Evolutionary conservation across 192 early-diverging fungal species (phyloP).

Genomic region (Dissophora globulifera): DNA sequence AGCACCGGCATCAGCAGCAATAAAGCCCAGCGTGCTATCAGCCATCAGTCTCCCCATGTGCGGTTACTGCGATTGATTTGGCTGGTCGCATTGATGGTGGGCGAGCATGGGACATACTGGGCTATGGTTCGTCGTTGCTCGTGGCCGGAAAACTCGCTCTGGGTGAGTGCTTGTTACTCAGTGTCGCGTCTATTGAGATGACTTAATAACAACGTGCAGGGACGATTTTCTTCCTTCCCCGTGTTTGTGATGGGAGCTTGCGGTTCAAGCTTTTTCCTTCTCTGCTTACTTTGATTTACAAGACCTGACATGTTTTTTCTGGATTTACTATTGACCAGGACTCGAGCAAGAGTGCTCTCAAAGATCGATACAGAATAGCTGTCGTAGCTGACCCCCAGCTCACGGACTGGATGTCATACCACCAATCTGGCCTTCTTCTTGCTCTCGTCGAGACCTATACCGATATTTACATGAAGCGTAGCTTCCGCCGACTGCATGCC

Average conservation of each 20-base stretch:
- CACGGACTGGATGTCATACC: constrained; percentile 90
- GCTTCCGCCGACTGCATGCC: constrained; percentile 72
- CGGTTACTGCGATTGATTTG: constrained; percentile 10
- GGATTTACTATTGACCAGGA: too few species aligned
- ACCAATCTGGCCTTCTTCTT: constrained; percentile 70
- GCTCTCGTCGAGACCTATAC: constrained; percentile 79
- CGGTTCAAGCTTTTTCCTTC: too few species aligned
- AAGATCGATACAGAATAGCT: constrained; percentile 58
- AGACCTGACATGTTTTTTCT: too few species aligned
- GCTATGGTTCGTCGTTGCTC: constrained; percentile 18
- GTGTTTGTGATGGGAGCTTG: too few species aligned
- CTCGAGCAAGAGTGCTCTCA: not conserved
- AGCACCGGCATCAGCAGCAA: not conserved
- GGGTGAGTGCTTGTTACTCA: constrained; percentile 13
- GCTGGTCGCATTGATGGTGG: constrained; percentile 6
- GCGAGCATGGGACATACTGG: constrained; percentile 23
- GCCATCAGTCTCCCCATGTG: not conserved
- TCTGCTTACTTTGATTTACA: not conserved
- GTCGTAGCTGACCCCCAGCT: constrained; percentile 94
- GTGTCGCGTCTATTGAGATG: not conserved
- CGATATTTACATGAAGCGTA: constrained; percentile 86
- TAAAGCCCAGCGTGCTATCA: constrained; percentile 3
- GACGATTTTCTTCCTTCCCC: too few species aligned
- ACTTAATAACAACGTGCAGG: too few species aligned
- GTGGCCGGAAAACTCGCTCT: constrained; percentile 32